Evolutionary conservation across 306 rosid species (phyloP), one percentile per base, ranked within the genome.

Genomic region (Senna tora): DNA sequence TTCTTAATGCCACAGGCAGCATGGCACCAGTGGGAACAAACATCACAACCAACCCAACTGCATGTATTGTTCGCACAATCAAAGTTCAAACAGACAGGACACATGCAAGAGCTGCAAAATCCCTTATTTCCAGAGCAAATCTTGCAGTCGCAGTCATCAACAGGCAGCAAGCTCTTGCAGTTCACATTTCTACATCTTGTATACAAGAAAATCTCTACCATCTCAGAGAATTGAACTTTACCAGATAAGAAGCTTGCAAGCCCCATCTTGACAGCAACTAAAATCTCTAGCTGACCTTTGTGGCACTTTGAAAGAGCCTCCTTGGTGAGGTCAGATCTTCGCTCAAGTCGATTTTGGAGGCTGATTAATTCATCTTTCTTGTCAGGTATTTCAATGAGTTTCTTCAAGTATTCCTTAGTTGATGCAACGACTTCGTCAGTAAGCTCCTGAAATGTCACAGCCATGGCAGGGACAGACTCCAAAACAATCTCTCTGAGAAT

Each of bases 41-140:
- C 93, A 79, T 95, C 99, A 69, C 99, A 95, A 5, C 99, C 99
- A 68, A 95, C 91, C 99, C 99, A 95, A 71, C 96, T 89, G 67
- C 99, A 95, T 53, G 99, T 95, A 58, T 92, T 91, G 69, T 2
- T 95, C 14, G 99, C 99, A 76, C 92, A 89, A 66, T 95, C 99
- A 49, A 95, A 95, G 81, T 89, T 95, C 96, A 95, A 79, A 76
- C 99, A 95, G 5, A 95, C 53, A 53, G 97, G 97, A 78, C 99
- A 95, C 99, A 92, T 95, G 50, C 99, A 95, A 47, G 92, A 81
- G 30, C 97, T 89, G 74, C 99, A 95, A 67, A 95, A 95, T 16
- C 99, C 99, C 74, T 84, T 85, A 38, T 89, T 88, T 20, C 79
- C 82, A 0, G 96, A 88, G 81, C 99, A 95, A 77, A 89, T 82